phyloP scores from a whole-genome alignment of 768 basidiomycete genomes.

The Mycena vulgaris region DNA sequence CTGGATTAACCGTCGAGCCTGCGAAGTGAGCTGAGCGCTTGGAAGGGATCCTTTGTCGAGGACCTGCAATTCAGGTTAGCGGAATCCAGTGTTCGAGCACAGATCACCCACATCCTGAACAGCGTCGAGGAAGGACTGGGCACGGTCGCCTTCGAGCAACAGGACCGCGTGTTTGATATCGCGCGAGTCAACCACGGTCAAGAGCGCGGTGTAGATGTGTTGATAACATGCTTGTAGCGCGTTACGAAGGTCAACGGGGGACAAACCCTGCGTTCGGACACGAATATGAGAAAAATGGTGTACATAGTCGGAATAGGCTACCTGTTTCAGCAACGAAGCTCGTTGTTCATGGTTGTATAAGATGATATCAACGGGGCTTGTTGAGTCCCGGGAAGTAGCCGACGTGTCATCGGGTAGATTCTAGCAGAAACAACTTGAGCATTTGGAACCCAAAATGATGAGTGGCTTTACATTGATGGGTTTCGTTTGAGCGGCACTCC shows the following conservation, averaged over 20 bases:
- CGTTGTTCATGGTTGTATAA: background rate
- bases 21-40: background rate
- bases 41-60: slow-evolving; percentile 15
- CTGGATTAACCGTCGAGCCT: slow-evolving; percentile 8
- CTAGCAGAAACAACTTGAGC: too few species aligned
- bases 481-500: too few species aligned
- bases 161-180: background rate
- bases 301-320: background rate
- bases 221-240: slow-evolving; percentile 1
- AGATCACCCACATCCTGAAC: background rate
- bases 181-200: slow-evolving; percentile 3
- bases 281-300: background rate
- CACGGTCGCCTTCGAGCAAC: slow-evolving; percentile 1
- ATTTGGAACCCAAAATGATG: too few species aligned
- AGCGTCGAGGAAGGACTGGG: slow-evolving; percentile 9
- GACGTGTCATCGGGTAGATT: background rate
- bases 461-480: too few species aligned
- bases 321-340: background rate
- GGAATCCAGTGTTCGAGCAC: background rate
- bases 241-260: background rate
- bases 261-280: background rate
- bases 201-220: slow-evolving; percentile 8
- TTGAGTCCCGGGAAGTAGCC: background rate
- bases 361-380: background rate
- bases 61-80: background rate